These are phyloP conservation scores for Rhododendron molle DNA, from an alignment of 148 eudicot species.

Conservation along the genomic window DNA sequence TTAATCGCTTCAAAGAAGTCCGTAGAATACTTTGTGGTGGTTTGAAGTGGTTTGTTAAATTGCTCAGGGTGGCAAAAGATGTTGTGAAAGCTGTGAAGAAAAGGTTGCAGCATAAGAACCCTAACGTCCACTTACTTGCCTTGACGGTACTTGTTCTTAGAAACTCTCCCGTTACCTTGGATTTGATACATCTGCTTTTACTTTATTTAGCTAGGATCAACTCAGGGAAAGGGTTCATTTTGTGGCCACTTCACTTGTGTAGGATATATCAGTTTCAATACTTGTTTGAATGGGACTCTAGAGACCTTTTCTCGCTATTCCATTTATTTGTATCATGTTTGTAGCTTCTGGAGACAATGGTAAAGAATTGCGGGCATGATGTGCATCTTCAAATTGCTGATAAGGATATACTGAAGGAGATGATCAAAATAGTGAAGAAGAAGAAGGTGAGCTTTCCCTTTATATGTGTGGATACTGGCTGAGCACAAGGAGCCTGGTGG, in stretches of 20 bases:
- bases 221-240: neutral
- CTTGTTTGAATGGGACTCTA: neutral
- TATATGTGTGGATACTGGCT: neutral
- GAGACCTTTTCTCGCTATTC: constrained; percentile 1
- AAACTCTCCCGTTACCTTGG: neutral
- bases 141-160: constrained; percentile 57
- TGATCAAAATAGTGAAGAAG: constrained; percentile 90
- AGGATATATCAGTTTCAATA: neutral
- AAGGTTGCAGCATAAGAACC: constrained; percentile 81
- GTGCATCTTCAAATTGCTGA: constrained; percentile 81
- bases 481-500: neutral
- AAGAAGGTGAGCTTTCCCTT: constrained; percentile 53
- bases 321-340: constrained; percentile 2
- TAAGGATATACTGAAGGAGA: constrained; percentile 65
- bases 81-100: constrained; percentile 81
- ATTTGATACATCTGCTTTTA: neutral
- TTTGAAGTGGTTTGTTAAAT: constrained; percentile 7
- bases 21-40: neutral
- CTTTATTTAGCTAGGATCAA: neutral
- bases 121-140: constrained; percentile 85
- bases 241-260: neutral
- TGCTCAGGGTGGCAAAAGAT: constrained; percentile 78
- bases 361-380: constrained; percentile 90
- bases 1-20: neutral
- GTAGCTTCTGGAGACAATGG: constrained; percentile 95